Conservation (phyloP, 495 filamentous ascomycete genomes). For the Lasiosphaeria ovina region DNA sequence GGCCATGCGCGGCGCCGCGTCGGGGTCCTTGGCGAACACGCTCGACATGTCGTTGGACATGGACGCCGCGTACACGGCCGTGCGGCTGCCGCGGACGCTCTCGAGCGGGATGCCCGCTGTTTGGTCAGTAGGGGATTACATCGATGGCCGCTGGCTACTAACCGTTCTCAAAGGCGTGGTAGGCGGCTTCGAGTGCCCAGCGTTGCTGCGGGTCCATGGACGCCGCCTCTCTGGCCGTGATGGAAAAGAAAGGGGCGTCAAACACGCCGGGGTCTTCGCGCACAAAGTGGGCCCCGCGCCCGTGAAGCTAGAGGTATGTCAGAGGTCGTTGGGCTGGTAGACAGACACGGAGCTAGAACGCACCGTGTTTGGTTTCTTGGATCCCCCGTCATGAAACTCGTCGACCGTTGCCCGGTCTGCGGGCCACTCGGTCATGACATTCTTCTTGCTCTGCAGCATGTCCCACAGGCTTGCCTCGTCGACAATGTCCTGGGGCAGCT, state of each 20-base stretch:
- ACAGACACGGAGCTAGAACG: not conserved
- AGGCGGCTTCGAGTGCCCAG: constrained; percentile 69
- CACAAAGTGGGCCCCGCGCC: constrained; percentile 31
- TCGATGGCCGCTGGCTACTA: not conserved
- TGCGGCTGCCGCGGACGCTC: constrained; percentile 42
- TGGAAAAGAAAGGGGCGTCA: constrained; percentile 55
- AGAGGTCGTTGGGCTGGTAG: not conserved
- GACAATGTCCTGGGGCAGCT: constrained; percentile 34
- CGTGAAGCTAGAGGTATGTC: constrained; percentile 1
- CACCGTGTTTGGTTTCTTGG: constrained; percentile 10
- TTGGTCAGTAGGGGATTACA: not conserved
- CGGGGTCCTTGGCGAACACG: constrained; percentile 29
- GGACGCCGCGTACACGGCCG: constrained; percentile 28
- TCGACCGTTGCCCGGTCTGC: constrained; percentile 28
- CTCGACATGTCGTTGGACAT: constrained; percentile 33
- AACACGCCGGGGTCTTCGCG: constrained; percentile 47
- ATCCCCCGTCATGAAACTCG: constrained; percentile 16
- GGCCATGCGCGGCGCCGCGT: constrained; percentile 47
- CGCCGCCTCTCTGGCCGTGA: constrained; percentile 59
- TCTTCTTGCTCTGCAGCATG: constrained; percentile 28
- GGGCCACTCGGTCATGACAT: constrained; percentile 37
- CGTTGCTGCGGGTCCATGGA: constrained; percentile 69
- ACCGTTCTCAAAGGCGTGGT: constrained; percentile 73
- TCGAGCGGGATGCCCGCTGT: constrained; percentile 63
- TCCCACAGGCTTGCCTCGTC: constrained; percentile 36